Conservation (phyloP, 257 asterid genomes). For the Apocynum venetum region DNA sequence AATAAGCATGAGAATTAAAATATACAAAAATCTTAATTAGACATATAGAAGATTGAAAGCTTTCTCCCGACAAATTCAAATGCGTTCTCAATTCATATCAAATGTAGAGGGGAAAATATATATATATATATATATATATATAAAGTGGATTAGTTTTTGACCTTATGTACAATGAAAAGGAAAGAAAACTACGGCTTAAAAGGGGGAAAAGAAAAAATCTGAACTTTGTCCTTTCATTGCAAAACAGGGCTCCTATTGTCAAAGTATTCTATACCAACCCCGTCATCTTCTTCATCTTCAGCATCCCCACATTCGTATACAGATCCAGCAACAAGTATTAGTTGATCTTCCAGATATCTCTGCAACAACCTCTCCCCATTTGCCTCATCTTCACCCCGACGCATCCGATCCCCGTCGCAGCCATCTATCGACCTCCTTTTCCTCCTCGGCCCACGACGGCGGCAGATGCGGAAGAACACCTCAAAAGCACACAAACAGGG, state of each 20-base stretch:
- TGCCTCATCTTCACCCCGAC: slow-evolving; percentile 7
- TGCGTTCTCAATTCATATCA: too few species aligned
- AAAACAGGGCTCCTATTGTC: slow-evolving; percentile 39
- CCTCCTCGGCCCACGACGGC: slow-evolving; percentile 9
- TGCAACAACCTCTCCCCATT: slow-evolving; percentile 26
- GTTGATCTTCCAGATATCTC: slow-evolving; percentile 38
- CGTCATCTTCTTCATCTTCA: slow-evolving; percentile 20
- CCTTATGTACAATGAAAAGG: too few species aligned
- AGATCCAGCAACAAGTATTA: slow-evolving; percentile 28
- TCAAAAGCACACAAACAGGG: slow-evolving; percentile 18
- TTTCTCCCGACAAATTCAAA: too few species aligned
- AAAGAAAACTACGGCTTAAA: too few species aligned
- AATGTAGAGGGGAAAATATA: too few species aligned
- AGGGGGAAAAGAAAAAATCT: neutral
- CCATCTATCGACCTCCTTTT: slow-evolving; percentile 5
- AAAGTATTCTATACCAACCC: slow-evolving; percentile 38
- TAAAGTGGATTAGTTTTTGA: too few species aligned
- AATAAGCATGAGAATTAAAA: too few species aligned
- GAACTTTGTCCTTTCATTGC: slow-evolving; percentile 22
- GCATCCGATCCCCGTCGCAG: slow-evolving; percentile 8
- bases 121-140: too few species aligned
- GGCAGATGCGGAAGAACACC: slow-evolving; percentile 10
- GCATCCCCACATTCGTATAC: slow-evolving; percentile 21
- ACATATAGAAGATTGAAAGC: too few species aligned
- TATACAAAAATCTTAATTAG: too few species aligned